phyloP scores from a whole-genome alignment of 768 basidiomycete species.

The Termitomyces titanicus region DNA sequence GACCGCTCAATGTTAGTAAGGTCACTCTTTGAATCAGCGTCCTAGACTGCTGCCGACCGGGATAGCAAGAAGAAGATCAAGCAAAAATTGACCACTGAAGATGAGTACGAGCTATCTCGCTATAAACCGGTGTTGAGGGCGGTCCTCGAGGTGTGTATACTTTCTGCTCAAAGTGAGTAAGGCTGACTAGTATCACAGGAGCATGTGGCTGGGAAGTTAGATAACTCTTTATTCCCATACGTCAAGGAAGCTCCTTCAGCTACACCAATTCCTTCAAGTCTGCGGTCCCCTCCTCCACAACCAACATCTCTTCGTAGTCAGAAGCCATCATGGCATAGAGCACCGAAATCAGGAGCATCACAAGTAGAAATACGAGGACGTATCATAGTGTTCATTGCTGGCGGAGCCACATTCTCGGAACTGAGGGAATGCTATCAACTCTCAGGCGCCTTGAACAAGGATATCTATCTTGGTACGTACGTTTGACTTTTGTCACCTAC shows the following conservation, averaged over 20 bases:
- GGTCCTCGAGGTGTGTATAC: constrained; percentile 68
- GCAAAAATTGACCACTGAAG: constrained; percentile 71
- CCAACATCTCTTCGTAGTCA: constrained; percentile 82
- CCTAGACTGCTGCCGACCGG: constrained; percentile 68
- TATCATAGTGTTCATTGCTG: constrained; percentile 86
- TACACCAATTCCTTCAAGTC: constrained; percentile 39
- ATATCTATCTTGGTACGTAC: constrained; percentile 81
- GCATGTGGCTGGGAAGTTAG: constrained; percentile 73
- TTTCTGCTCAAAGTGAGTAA: not conserved
- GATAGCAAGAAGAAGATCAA: constrained; percentile 81
- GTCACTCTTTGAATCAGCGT: not conserved
- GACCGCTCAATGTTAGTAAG: not conserved
- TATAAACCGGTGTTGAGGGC: constrained; percentile 82
- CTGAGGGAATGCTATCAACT: constrained; percentile 85
- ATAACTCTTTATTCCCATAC: constrained; percentile 82
- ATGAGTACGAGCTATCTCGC: constrained; percentile 95
- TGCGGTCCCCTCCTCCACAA: constrained; percentile 51
- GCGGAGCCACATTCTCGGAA: constrained; percentile 96
- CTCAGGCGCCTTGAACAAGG: constrained; percentile 72
- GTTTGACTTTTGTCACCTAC: not conserved
- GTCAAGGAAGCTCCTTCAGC: constrained; percentile 73
- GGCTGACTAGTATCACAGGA: constrained; percentile 49
- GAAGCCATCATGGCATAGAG: constrained; percentile 87
- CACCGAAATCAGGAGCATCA: constrained; percentile 50
- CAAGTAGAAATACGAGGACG: constrained; percentile 63